phyloP scores from a whole-genome alignment of 768 basidiomycete species.

The Suillus americanus region DNA sequence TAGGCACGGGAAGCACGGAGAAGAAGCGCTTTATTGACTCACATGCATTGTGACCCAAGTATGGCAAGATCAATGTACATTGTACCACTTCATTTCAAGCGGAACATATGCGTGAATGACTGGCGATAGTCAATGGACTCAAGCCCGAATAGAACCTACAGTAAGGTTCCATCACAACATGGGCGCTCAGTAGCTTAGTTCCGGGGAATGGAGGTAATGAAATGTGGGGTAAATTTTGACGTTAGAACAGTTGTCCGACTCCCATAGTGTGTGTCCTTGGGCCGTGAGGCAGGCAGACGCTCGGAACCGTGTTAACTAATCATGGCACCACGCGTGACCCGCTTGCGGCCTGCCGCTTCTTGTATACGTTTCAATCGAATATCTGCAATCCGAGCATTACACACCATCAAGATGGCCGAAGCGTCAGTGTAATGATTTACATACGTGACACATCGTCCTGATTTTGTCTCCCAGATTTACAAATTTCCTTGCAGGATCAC shows the following conservation, averaged over 20 bases:
- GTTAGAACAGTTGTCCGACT: too few relatives aligned
- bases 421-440: constrained; percentile 23
- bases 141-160: neutral
- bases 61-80: constrained; percentile 31
- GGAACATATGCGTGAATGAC: constrained; percentile 2
- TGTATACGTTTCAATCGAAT: too few relatives aligned
- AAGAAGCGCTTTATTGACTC: constrained; percentile 19
- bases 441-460: neutral
- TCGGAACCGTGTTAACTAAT: neutral
- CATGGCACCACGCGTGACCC: neutral
- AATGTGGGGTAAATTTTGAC: neutral
- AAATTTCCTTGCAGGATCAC: constrained; percentile 61
- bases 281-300: too few relatives aligned
- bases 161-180: neutral
- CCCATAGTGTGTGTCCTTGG: neutral
- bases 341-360: neutral
- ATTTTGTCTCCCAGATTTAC: constrained; percentile 33
- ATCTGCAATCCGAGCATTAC: neutral
- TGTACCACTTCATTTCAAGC: neutral
- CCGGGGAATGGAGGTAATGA: neutral
- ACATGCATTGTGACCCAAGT: constrained; percentile 31
- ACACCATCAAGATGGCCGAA: constrained; percentile 27
- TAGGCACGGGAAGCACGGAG: constrained; percentile 17
- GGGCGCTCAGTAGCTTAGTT: neutral
- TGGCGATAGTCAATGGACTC: neutral